These are phyloP conservation scores for Fraxinus platypoda DNA, from an alignment of 305 asterid genomes.

Conservation along the genomic window DNA sequence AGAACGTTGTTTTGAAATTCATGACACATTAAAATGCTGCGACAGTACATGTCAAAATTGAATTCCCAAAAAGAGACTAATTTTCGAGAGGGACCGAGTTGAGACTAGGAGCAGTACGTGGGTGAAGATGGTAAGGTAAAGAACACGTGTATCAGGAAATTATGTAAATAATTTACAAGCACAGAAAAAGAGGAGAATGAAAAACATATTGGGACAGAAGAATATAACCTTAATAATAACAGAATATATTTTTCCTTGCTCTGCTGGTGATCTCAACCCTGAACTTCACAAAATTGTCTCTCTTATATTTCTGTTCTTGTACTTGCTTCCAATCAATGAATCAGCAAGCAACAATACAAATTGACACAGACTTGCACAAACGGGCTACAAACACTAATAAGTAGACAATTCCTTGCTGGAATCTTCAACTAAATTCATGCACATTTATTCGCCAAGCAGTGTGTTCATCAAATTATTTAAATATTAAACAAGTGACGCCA, in stretches of 20 bases:
- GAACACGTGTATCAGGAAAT: neutral
- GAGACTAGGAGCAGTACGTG: neutral
- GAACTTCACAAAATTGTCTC: neutral
- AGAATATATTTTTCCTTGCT: neutral
- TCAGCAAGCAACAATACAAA: neutral
- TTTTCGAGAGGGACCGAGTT: neutral
- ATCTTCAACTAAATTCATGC: neutral
- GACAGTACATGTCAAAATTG: neutral
- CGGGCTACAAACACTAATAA: neutral
- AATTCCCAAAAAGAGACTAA: neutral
- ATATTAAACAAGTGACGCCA: neutral
- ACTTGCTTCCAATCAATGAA: neutral
- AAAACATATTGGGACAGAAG: neutral
- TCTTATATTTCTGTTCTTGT: neutral
- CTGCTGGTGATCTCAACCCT: neutral
- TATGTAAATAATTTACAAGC: neutral
- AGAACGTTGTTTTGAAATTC: neutral
- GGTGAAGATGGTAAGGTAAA: neutral
- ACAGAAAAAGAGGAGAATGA: neutral
- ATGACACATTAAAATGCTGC: neutral
- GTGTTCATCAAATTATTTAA: neutral
- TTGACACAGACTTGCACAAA: neutral
- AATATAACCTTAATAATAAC: neutral
- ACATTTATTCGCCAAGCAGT: neutral
- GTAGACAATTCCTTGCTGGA: neutral